These are phyloP conservation scores for Fusarium liriodendri DNA, from an alignment of 2,329 filamentous ascomycete species.

Conservation along the genomic window DNA sequence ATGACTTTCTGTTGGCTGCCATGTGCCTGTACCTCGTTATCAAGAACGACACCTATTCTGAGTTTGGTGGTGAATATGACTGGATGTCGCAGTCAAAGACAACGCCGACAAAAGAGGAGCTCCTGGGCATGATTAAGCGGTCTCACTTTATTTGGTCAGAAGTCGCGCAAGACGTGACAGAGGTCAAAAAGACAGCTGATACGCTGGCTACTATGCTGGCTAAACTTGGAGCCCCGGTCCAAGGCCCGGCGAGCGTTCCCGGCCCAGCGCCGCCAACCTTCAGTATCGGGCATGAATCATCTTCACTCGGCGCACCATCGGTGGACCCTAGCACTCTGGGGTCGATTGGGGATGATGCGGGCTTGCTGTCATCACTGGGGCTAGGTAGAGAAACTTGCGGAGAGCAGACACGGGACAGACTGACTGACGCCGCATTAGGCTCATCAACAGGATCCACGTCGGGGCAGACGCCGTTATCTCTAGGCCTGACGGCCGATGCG, in stretches of 20 bases:
- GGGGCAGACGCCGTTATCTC: conserved; percentile 35
- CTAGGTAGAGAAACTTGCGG: conserved; percentile 30
- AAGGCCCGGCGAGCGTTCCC: conserved; percentile 13
- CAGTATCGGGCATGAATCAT: conserved; percentile 22
- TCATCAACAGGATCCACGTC: conserved; percentile 33
- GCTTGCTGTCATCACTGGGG: conserved; percentile 36
- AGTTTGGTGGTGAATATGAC: conserved; percentile 47
- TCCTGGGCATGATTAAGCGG: conserved; percentile 54
- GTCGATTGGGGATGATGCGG: conserved; percentile 31
- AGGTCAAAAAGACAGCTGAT: conserved; percentile 59
- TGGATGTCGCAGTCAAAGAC: conserved; percentile 50
- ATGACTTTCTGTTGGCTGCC: conserved; percentile 71
- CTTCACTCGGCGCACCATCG: conserved; percentile 31
- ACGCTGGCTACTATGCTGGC: conserved; percentile 59
- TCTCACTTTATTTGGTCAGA: conserved; percentile 59
- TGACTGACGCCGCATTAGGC: conserved; percentile 31
- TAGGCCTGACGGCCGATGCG: conserved; percentile 30
- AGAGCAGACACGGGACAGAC: conserved; percentile 5
- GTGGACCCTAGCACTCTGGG: conserved; percentile 36
- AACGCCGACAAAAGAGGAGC: conserved; percentile 51
- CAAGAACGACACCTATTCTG: conserved; percentile 55
- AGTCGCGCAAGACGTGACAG: conserved; percentile 50
- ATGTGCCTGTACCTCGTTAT: conserved; percentile 69
- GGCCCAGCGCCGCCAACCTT: conserved; percentile 1
- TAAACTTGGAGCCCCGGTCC: conserved; percentile 52